phyloP scores from a whole-genome alignment of 1,284 basidiomycete genomes.

The Cryptococcus hybrid region DNA sequence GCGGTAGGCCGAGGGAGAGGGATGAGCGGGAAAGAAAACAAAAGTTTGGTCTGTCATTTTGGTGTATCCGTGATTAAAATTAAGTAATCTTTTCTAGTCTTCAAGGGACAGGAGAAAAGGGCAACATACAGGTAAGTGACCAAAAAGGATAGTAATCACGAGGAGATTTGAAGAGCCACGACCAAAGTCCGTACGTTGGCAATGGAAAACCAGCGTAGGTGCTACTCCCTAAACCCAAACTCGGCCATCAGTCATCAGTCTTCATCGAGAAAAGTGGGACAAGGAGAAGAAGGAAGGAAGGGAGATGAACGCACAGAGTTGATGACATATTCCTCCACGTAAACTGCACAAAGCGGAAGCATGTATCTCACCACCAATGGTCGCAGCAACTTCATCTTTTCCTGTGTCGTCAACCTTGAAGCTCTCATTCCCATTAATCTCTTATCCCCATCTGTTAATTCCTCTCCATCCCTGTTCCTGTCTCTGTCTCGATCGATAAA shows the following conservation, averaged over 20 bases:
- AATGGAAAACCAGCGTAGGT: slow-evolving; percentile 85
- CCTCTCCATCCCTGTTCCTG: not conserved
- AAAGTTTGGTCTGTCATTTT: slow-evolving; percentile 67
- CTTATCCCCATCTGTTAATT: not conserved
- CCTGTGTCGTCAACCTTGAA: slow-evolving; percentile 56
- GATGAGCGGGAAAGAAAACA: slow-evolving; percentile 91
- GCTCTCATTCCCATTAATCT: too few relatives aligned
- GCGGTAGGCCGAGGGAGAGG: slow-evolving; percentile 80
- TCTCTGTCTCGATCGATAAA: too few relatives aligned
- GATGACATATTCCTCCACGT: slow-evolving; percentile 86
- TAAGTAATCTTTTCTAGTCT: not conserved
- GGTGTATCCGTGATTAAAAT: not conserved
- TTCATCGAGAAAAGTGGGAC: slow-evolving; percentile 5
- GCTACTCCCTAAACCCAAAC: slow-evolving; percentile 66
- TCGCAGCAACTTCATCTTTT: slow-evolving; percentile 72
- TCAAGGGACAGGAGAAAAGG: not conserved
- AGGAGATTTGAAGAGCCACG: slow-evolving; percentile 76
- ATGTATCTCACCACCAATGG: slow-evolving; percentile 72
- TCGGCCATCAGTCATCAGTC: slow-evolving; percentile 10
- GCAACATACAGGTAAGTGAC: slow-evolving; percentile 49
- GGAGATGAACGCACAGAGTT: slow-evolving; percentile 63
- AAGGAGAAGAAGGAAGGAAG: slow-evolving; percentile 1
- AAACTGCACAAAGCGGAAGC: slow-evolving; percentile 50
- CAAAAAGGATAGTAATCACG: slow-evolving; percentile 94
- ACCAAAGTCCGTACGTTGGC: slow-evolving; percentile 64